phyloP scores from a whole-genome alignment of 2,329 filamentous ascomycete genomes.

The Phaeosphaeriaceae sp. region DNA sequence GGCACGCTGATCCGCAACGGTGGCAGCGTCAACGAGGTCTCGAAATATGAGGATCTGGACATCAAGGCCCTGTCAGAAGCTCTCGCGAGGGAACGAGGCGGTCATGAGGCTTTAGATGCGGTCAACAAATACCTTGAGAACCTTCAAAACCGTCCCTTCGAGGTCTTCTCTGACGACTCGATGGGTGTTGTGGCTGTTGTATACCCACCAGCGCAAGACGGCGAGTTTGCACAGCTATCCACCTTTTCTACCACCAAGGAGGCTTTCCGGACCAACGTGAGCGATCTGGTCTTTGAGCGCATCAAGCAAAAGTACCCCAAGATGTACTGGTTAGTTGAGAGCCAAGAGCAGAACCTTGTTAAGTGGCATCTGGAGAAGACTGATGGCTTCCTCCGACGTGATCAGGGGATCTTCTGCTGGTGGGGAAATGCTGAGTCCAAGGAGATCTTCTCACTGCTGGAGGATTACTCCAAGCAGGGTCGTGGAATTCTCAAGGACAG shows the following conservation, averaged over 20 bases:
- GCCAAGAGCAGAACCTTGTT: constrained; percentile 93
- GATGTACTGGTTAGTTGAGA: constrained; percentile 95
- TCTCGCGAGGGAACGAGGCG: constrained; percentile 80
- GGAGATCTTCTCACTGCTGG: constrained; percentile 82
- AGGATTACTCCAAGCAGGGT: constrained; percentile 83
- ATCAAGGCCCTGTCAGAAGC: constrained; percentile 79
- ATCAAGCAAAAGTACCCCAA: constrained; percentile 94
- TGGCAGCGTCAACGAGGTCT: constrained; percentile 82
- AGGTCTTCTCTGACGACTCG: constrained; percentile 90
- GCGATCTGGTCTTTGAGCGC: constrained; percentile 91
- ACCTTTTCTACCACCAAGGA: constrained; percentile 93
- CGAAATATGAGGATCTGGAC: constrained; percentile 77
- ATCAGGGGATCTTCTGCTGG: constrained; percentile 94
- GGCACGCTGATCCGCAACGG: constrained; percentile 92
- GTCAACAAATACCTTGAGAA: constrained; percentile 87
- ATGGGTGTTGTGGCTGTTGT: constrained; percentile 94
- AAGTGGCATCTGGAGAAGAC: constrained; percentile 96
- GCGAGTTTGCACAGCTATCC: constrained; percentile 79
- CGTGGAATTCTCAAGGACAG: constrained; percentile 89
- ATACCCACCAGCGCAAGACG: constrained; percentile 71
- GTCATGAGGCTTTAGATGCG: constrained; percentile 79
- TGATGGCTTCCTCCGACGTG: constrained; percentile 84
- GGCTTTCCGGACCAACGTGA: constrained; percentile 92
- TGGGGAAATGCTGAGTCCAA: constrained; percentile 84
- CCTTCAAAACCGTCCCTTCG: constrained; percentile 79